Base-by-base conservation (phyloP, 805 yeast species). In the Barnettozyma wickerhamii region DNA sequence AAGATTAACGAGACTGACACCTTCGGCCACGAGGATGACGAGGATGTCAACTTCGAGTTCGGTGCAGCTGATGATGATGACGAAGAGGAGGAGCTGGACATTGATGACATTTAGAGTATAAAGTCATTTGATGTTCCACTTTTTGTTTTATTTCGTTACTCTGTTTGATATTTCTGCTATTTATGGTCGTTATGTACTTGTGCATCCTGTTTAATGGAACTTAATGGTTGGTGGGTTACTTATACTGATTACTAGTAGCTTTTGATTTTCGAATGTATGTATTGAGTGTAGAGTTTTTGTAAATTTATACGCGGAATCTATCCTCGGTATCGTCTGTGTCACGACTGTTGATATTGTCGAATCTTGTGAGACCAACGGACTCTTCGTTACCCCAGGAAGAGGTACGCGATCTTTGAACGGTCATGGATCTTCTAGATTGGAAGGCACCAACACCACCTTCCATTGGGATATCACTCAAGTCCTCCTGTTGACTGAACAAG, bases 1-100 rank as follows among this genome's bases (percentile, higher is more conserved):
- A 87, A 88, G 74, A 93, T 93, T 66, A 90, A 91, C 69, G 99
- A 93, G 74, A 89, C 95, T 51, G 97, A 91, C 65, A 88, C 95
- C 49, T 90, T 88, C 62, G 97, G 95, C 63, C 91, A 81, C 64
- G 98, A 89, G 55, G 95, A 89, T 36, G 98, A 90, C 47, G 98
- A 90, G 55, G 99, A 93, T 58, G 95, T 89, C 64, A 91, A 91
- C 79, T 89, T 91, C 68, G 98, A 91, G 72, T 93, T 93, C 68
- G 98, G 96, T 66, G 90, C 84, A 60, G 95, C 86, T 47, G 88
- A 85, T 50, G 89, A 79, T 45, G 85, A 77, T 41, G 89, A 79
- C 19, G 89, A 77, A 12, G 90, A 81, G 29, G 77, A 65, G 72
- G 85, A 79, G 54, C 78, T 89, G 64, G 95, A 90, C 71, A 90